Evolutionary conservation across 2,329 filamentous ascomycete genomes (phyloP).

Genomic region (Ophiocordyceps camponoti-rufipedis): DNA sequence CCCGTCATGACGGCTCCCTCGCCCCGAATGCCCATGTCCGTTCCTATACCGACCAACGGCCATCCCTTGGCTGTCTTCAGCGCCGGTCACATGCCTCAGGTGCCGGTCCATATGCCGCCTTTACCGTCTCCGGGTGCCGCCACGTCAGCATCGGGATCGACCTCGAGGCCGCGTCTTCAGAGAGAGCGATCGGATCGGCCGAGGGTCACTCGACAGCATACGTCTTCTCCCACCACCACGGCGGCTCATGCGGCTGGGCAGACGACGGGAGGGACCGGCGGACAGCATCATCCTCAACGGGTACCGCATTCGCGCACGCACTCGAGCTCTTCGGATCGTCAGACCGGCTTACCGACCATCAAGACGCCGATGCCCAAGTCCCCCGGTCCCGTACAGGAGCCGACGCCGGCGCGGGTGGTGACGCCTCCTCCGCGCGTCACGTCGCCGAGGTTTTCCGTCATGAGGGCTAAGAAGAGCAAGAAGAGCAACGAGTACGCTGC

Average conservation of each 20-base stretch:
- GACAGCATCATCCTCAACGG: conserved; percentile 17
- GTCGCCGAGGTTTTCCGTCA: conserved; percentile 29
- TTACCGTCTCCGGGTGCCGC: conserved; percentile 71
- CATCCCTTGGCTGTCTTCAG: conserved; percentile 66
- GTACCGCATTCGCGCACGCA: conserved; percentile 36
- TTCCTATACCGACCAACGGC: conserved; percentile 17
- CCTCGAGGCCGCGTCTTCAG: conserved; percentile 27
- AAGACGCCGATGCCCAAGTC: conserved; percentile 33
- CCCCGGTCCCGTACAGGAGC: conserved; percentile 35
- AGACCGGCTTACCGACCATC: conserved; percentile 21
- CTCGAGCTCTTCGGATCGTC: conserved; percentile 38
- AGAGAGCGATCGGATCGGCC: conserved; percentile 40
- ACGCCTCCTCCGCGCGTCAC: conserved; percentile 30
- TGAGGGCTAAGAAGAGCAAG: conserved; percentile 31
- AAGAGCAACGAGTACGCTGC: conserved; percentile 28
- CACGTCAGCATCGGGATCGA: conserved; percentile 6
- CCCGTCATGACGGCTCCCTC: conserved; percentile 33
- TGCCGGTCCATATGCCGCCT: conserved; percentile 62
- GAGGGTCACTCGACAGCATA: conserved; percentile 51
- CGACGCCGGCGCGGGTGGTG: conserved; percentile 23
- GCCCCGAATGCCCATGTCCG: conserved; percentile 20
- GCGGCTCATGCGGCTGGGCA: conserved; percentile 12
- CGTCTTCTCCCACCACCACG: conserved; percentile 56
- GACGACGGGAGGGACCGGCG: conserved; percentile 12
- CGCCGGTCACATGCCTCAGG: conserved; percentile 59